Evolutionary conservation across 2,329 filamentous ascomycete genomes (phyloP), one percentile per base, ranked within the genome.

Genomic region (Phyllachora maydis): DNA sequence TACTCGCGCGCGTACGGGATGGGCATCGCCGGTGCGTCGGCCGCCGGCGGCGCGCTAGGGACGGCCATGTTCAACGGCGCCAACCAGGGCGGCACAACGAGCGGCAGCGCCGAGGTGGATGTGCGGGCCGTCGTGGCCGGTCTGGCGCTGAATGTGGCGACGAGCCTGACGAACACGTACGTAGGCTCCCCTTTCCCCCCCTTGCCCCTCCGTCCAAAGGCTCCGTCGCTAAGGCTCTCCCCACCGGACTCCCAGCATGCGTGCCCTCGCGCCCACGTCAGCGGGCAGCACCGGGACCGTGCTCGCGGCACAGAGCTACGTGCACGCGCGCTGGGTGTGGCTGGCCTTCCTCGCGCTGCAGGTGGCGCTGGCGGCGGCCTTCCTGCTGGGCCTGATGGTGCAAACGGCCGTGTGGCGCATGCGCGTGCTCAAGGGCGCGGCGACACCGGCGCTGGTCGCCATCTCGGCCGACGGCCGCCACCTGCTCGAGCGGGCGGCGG

Each of bases 381-480:
- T 43, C 26, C 27, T 42, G 9, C 8, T 32, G 10, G 30, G 31
- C 3, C 38, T 41, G 10, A 36, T 39, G 20, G 14, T 38, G 4
- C 31, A 37, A 17, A 42, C 38, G 12, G 26, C 29, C 6, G 27
- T 32, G 4, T 32, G 33, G 29, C 24, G 30, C 13, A 30, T 35
- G 4, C 27, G 28, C 17, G 30, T 39, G 9, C 25, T 43, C 22
- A 43, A 43, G 27, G 29, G 29, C 15, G 40, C 39, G n/a, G 25
- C 34, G 7, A 27, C 34, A 8, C 32, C 37, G 8, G 21, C 33
- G 8, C 23, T 43, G 12, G 28, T 41, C 11, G 38, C 38, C n/a
- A 25, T 43, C n/a, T 22, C 29, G 10, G 27, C 34, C 6, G 28
- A 30, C 2, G 33, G 32, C 15, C 32, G 29, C 13, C 25, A 26